Evolutionary conservation across 768 basidiomycete genomes (phyloP).

Genomic region (Suillus plorans): DNA sequence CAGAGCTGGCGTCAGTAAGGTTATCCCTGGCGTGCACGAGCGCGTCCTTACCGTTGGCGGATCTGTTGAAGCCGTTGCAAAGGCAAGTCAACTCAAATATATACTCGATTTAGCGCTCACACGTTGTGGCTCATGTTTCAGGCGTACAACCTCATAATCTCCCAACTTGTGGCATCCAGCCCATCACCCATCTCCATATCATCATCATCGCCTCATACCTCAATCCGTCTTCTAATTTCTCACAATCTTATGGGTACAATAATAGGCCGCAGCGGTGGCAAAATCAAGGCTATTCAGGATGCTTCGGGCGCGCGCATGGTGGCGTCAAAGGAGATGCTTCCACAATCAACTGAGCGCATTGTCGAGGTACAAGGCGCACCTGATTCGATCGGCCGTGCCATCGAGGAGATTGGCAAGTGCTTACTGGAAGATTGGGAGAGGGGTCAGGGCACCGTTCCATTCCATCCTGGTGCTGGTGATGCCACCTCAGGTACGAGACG

Average conservation of each 20-base stretch:
- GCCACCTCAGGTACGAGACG: constrained; percentile 58
- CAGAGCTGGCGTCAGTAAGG: constrained; percentile 98
- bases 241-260: constrained; percentile 99
- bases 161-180: constrained; percentile 82
- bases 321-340: constrained; percentile 98
- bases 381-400: constrained; percentile 89
- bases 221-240: constrained; percentile 95
- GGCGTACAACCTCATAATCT: constrained; percentile 95
- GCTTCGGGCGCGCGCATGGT: constrained; percentile 96
- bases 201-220: constrained; percentile 68
- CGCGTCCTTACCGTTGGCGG: constrained; percentile 95
- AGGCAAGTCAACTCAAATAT: constrained; percentile 48
- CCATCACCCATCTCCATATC: constrained; percentile 71
- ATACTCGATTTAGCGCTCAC: constrained; percentile 7
- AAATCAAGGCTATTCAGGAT: constrained; percentile 99
- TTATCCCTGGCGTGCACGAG: constrained; percentile 96
- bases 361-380: constrained; percentile 96
- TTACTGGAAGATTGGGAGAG: constrained; percentile 97
- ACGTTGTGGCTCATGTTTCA: constrained; percentile 31
- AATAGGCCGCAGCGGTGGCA: constrained; percentile 93
- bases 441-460: constrained; percentile 89
- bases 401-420: constrained; percentile 95
- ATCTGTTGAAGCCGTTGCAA: constrained; percentile 88
- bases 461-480: constrained; percentile 88
- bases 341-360: constrained; percentile 98